phyloP scores from a whole-genome alignment of 345 rosid genomes.

The Rhodomyrtus tomentosa region DNA sequence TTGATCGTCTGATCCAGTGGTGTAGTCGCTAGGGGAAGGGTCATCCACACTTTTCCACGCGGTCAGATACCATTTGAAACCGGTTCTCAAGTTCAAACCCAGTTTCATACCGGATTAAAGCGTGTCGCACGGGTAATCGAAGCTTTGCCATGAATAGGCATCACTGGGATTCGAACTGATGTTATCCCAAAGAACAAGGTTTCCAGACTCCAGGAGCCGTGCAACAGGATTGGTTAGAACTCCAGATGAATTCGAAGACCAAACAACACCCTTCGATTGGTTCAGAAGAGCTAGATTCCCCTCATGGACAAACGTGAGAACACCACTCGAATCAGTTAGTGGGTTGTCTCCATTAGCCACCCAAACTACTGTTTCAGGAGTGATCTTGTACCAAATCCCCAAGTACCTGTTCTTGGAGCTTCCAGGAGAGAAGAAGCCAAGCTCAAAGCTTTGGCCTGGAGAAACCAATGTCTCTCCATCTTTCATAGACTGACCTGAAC shows the following conservation, averaged over 20 bases:
- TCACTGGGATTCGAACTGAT: not conserved
- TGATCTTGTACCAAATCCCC: too few relatives aligned
- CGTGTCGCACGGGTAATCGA: constrained; percentile 34
- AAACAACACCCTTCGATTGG: not conserved
- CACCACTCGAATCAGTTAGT: too few relatives aligned
- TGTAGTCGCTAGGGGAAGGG: constrained; percentile 19
- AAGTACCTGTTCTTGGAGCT: too few relatives aligned
- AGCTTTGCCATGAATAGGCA: constrained; percentile 31
- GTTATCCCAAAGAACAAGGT: constrained; percentile 23
- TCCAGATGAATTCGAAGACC: constrained; percentile 22
- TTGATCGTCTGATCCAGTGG: not conserved
- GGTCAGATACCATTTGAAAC: not conserved
- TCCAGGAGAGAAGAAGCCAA: too few relatives aligned
- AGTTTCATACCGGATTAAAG: constrained; percentile 30
- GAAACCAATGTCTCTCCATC: too few relatives aligned
- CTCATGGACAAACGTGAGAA: too few relatives aligned
- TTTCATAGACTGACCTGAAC: too few relatives aligned
- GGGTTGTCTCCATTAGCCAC: too few relatives aligned
- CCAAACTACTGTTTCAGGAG: too few relatives aligned
- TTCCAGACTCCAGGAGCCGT: constrained; percentile 32
- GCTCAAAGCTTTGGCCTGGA: too few relatives aligned
- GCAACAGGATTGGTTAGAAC: constrained; percentile 7
- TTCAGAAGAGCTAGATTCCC: too few relatives aligned
- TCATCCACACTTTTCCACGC: constrained; percentile 30
- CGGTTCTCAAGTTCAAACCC: constrained; percentile 12